Evolutionary conservation across 1,139 yeast species (phyloP).

Genomic region (Yamadazyma taylorii): DNA sequence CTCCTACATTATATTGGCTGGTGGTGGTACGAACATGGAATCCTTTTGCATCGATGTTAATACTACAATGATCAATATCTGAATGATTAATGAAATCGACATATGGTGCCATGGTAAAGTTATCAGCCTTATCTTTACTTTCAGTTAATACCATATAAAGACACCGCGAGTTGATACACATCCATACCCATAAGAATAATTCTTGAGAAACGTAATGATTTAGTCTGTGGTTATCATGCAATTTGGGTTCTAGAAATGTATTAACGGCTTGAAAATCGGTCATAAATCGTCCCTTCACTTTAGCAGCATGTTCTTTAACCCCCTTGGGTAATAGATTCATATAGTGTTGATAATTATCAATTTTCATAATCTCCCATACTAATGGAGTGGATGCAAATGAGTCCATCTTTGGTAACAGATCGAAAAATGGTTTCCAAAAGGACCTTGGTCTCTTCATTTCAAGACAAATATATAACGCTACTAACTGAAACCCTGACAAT

Average conservation of each 20-base stretch:
- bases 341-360: slow-evolving; percentile 22
- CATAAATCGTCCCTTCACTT: slow-evolving; percentile 38
- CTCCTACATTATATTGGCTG: slow-evolving; percentile 35
- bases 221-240: not conserved
- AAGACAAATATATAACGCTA: slow-evolving; percentile 47
- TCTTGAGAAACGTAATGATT: slow-evolving; percentile 16
- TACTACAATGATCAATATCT: slow-evolving; percentile 50
- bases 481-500: slow-evolving; percentile 48
- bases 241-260: slow-evolving; percentile 1
- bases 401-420: slow-evolving; percentile 50
- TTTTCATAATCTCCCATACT: slow-evolving; percentile 45
- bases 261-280: slow-evolving; percentile 35
- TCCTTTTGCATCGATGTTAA: slow-evolving; percentile 49
- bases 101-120: slow-evolving; percentile 87
- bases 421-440: slow-evolving; percentile 66
- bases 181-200: slow-evolving; percentile 69
- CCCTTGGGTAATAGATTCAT: slow-evolving; percentile 42
- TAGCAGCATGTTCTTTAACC: slow-evolving; percentile 31
- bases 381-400: slow-evolving; percentile 55
- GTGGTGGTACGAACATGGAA: slow-evolving; percentile 53
- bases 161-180: slow-evolving; percentile 89
- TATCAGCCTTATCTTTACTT: slow-evolving; percentile 50
- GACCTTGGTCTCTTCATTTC: slow-evolving; percentile 46
- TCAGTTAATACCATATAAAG: slow-evolving; percentile 71
- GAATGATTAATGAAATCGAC: slow-evolving; percentile 88